Percentiles rank a stretch among this genome's conserved stretches.
These are phyloP conservation scores for Inga oerstediana DNA, from an alignment of 306 rosid genomes.

Conservation along the genomic window DNA sequence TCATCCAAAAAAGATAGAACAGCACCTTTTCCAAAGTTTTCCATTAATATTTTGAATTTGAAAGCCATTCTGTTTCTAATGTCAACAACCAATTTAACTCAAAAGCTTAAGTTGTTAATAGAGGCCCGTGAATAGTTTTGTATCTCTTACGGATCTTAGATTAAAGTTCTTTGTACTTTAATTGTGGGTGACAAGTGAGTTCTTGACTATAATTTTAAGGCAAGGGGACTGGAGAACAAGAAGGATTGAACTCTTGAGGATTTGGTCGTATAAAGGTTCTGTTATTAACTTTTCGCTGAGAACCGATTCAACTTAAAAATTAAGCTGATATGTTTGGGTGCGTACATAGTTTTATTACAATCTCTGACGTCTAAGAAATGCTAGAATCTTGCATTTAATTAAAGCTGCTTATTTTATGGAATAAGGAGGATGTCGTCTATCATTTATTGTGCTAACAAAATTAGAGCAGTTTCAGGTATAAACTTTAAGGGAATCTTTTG, in stretches of 20 bases:
- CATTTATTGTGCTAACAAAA: conserved; percentile 2
- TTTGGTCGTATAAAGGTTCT: neutral
- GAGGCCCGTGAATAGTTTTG: neutral
- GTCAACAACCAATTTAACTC: neutral
- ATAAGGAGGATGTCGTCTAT: neutral
- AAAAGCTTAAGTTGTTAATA: neutral
- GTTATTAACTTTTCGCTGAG: neutral
- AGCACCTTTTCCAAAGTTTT: neutral
- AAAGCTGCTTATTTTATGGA: neutral
- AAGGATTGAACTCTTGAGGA: neutral
- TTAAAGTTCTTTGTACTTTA: neutral
- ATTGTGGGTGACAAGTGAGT: neutral
- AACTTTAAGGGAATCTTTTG: neutral
- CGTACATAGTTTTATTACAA: neutral
- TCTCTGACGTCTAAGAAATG: neutral
- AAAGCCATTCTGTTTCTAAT: neutral
- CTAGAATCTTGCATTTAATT: neutral
- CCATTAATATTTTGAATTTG: neutral
- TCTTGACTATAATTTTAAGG: neutral
- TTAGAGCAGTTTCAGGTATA: neutral
- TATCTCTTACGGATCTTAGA: neutral
- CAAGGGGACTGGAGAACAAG: neutral
- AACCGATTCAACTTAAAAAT: neutral
- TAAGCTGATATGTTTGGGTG: neutral
- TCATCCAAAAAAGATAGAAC: neutral